These are phyloP conservation scores for Podila minutissima DNA, from an alignment of 192 early-diverging fungal species.

Conservation along the genomic window DNA sequence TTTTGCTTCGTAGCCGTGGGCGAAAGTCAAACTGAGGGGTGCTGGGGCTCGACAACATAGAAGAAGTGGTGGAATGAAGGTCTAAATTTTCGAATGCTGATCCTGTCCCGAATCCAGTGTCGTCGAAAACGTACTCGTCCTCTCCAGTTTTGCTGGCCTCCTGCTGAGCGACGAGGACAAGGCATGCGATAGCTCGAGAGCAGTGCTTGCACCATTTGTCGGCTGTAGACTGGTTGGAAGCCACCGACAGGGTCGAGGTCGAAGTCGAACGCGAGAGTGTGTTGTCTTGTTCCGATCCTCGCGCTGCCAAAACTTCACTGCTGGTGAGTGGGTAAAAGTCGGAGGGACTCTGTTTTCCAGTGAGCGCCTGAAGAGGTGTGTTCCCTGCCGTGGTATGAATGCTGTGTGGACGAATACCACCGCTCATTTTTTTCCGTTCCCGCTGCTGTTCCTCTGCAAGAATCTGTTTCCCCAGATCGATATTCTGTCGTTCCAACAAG, in stretches of 20 bases:
- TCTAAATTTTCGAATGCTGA: slow-evolving; percentile 14
- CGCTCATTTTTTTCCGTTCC: background rate
- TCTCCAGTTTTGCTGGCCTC: background rate
- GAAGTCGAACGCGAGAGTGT: background rate
- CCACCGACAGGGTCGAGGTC: background rate
- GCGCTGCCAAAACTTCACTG: background rate
- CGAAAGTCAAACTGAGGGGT: background rate
- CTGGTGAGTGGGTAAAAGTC: background rate
- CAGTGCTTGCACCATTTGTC: slow-evolving; percentile 33
- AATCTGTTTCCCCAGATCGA: slow-evolving; percentile 5
- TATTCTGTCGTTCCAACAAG: slow-evolving; percentile 6
- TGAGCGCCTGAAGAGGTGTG: no score
- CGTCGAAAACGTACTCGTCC: background rate
- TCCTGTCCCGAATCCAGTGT: slow-evolving; percentile 4
- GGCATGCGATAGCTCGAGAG: slow-evolving; percentile 38
- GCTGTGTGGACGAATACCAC: no score
- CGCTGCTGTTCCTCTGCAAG: slow-evolving; percentile 1
- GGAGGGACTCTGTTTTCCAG: background rate
- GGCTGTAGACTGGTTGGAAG: background rate
- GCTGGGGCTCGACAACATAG: slow-evolving; percentile 2
- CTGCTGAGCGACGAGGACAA: slow-evolving; percentile 18
- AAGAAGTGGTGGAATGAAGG: background rate
- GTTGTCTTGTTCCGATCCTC: background rate
- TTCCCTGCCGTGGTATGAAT: background rate
- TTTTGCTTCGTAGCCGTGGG: background rate